These are phyloP conservation scores for Scheffersomyces ergatensis DNA, from an alignment of 805 yeast species.

Conservation along the genomic window DNA sequence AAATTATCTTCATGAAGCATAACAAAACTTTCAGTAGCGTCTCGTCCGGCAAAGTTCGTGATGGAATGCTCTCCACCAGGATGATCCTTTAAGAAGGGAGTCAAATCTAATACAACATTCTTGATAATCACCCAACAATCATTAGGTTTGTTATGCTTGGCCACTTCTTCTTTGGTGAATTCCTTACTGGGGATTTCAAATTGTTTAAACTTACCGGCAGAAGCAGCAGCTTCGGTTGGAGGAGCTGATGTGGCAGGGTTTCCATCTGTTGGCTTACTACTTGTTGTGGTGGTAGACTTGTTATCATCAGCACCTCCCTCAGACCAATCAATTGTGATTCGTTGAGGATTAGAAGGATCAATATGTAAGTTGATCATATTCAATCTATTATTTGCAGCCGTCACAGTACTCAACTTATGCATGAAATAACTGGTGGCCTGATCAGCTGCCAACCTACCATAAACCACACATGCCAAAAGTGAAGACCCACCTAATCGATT, in stretches of 20 bases:
- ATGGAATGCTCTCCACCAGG: constrained; percentile 67
- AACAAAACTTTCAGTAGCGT: constrained; percentile 48
- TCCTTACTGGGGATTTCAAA: constrained; percentile 48
- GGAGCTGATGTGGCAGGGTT: constrained; percentile 2
- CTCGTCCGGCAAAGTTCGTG: constrained; percentile 44
- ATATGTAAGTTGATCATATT: constrained; percentile 43
- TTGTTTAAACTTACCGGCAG: constrained; percentile 6
- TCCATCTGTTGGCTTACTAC: background rate
- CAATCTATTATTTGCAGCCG: constrained; percentile 32
- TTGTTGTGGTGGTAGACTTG: background rate
- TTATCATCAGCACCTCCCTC: constrained; percentile 4
- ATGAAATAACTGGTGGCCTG: constrained; percentile 32
- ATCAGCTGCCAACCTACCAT: constrained; percentile 43
- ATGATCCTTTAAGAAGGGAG: constrained; percentile 43
- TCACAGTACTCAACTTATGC: constrained; percentile 22
- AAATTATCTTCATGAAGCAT: constrained; percentile 59
- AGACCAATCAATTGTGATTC: constrained; percentile 33
- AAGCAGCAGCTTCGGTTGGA: constrained; percentile 1
- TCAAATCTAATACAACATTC: constrained; percentile 48
- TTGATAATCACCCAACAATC: constrained; percentile 58
- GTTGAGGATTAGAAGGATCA: constrained; percentile 31
- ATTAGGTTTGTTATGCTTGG: constrained; percentile 41
- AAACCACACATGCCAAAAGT: constrained; percentile 44
- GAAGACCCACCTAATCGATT: constrained; percentile 44
- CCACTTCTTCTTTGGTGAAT: constrained; percentile 44